These are phyloP conservation scores for Pseudogymnoascus sp. DNA, from an alignment of 2,329 filamentous ascomycete species.

Conservation along the genomic window DNA sequence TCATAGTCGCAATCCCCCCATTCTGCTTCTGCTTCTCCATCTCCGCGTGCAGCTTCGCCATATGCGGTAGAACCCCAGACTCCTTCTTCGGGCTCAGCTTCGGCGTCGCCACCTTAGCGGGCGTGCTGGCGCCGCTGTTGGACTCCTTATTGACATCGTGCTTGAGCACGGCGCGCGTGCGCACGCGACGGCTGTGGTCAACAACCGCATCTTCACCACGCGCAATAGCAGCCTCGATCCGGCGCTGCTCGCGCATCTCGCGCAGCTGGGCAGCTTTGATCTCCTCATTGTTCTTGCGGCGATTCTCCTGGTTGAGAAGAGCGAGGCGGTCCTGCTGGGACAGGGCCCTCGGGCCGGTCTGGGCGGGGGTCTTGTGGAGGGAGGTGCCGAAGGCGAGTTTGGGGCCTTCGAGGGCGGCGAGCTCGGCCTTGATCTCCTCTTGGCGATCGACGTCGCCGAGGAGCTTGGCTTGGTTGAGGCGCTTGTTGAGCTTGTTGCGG, in stretches of 20 bases:
- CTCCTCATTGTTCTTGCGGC: slow-evolving; percentile 74
- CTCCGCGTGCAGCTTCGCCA: slow-evolving; percentile 45
- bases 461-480: slow-evolving; percentile 57
- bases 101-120: slow-evolving; percentile 38
- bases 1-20: slow-evolving; percentile 55
- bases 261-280: slow-evolving; percentile 85
- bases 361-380: slow-evolving; percentile 45
- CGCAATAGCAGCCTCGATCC: slow-evolving; percentile 51
- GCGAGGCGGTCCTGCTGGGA: slow-evolving; percentile 75
- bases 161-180: slow-evolving; percentile 59
- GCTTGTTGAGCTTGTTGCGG: slow-evolving; percentile 56
- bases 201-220: slow-evolving; percentile 53
- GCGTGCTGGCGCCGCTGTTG: slow-evolving; percentile 40
- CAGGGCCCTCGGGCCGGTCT: slow-evolving; percentile 39
- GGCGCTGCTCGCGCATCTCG: slow-evolving; percentile 58
- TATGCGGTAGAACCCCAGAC: slow-evolving; percentile 38
- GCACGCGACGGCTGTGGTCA: slow-evolving; percentile 52
- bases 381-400: slow-evolving; percentile 67
- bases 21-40: slow-evolving; percentile 30
- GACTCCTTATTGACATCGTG: slow-evolving; percentile 49
- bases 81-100: slow-evolving; percentile 37
- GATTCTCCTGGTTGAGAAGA: slow-evolving; percentile 75
- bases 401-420: slow-evolving; percentile 55
- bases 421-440: slow-evolving; percentile 47
- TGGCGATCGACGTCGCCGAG: slow-evolving; percentile 51